Percentiles rank a stretch among this genome's conserved stretches.
These are phyloP conservation scores for Lentinula sp. DNA, from an alignment of 768 basidiomycete genomes.

Conservation along the genomic window DNA sequence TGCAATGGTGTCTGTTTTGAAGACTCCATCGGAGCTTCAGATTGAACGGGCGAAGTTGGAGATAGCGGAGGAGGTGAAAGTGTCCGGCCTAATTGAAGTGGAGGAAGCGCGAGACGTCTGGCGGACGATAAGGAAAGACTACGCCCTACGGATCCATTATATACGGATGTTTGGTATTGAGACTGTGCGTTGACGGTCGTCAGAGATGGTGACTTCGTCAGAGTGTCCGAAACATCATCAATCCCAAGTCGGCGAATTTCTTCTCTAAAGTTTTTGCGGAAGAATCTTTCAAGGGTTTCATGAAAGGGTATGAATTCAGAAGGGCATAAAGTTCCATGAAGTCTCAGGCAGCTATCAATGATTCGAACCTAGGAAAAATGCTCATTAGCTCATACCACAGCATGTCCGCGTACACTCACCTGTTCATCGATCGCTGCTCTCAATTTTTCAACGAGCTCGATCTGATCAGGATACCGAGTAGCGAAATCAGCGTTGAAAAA, in stretches of 20 bases:
- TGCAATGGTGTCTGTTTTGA: slow-evolving; percentile 71
- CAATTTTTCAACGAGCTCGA: slow-evolving; percentile 66
- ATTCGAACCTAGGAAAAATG: slow-evolving; percentile 50
- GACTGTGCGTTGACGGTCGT: slow-evolving; percentile 26
- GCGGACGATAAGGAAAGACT: slow-evolving; percentile 42
- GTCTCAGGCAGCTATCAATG: slow-evolving; percentile 76
- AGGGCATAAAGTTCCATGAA: slow-evolving; percentile 79
- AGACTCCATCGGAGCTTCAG: slow-evolving; percentile 15
- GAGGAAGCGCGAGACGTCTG: slow-evolving; percentile 39
- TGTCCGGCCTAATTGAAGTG: slow-evolving; percentile 45
- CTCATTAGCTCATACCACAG: neutral
- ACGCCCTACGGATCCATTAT: slow-evolving; percentile 43
- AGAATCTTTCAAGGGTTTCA: slow-evolving; percentile 80
- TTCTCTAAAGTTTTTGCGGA: slow-evolving; percentile 78
- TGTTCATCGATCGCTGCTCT: slow-evolving; percentile 76
- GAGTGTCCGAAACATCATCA: slow-evolving; percentile 46
- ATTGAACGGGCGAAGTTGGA: slow-evolving; percentile 26
- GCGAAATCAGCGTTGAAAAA: slow-evolving; percentile 74
- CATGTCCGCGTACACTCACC: slow-evolving; percentile 31
- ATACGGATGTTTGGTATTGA: slow-evolving; percentile 40
- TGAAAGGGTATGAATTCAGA: slow-evolving; percentile 92
- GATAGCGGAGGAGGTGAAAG: slow-evolving; percentile 38
- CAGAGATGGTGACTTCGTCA: slow-evolving; percentile 30
- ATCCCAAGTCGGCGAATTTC: slow-evolving; percentile 70
- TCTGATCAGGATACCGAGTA: slow-evolving; percentile 61